Evolutionary conservation across 73 alveolate genomes (phyloP).

Genomic region (Tetrahymena malaccensis): DNA sequence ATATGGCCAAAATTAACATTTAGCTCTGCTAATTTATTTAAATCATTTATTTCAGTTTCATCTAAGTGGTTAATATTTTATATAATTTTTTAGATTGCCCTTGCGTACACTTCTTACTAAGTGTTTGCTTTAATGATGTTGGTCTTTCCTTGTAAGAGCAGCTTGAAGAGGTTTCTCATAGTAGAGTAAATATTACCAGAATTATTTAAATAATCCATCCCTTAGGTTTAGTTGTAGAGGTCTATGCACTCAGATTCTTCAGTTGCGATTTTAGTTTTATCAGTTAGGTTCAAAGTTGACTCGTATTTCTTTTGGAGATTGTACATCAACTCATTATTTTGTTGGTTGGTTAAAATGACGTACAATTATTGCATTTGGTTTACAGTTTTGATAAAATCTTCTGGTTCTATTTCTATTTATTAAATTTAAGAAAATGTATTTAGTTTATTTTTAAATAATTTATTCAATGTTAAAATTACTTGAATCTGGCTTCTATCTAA

Average conservation of each 20-base stretch:
- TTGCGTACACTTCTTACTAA: neutral
- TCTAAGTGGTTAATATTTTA: neutral
- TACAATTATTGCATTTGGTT: neutral
- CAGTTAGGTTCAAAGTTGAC: neutral
- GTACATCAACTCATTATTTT: neutral
- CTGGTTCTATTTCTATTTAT: neutral
- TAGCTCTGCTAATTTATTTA: neutral
- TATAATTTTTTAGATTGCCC: neutral
- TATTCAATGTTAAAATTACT: neutral
- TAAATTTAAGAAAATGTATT: neutral
- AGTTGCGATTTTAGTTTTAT: neutral
- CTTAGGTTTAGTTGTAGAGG: neutral
- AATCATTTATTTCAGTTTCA: neutral
- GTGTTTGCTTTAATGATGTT: neutral
- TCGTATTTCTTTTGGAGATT: neutral
- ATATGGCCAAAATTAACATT: neutral
- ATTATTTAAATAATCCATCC: neutral
- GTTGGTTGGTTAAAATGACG: neutral
- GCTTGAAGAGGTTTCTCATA: neutral
- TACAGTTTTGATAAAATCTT: neutral
- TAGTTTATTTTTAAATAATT: neutral
- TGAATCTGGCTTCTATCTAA: neutral
- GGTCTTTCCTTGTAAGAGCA: neutral
- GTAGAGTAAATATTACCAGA: neutral
- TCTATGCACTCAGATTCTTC: neutral